Conservation (phyloP, 78 protist genomes). For the Dictyostelium firmibasis region DNA sequence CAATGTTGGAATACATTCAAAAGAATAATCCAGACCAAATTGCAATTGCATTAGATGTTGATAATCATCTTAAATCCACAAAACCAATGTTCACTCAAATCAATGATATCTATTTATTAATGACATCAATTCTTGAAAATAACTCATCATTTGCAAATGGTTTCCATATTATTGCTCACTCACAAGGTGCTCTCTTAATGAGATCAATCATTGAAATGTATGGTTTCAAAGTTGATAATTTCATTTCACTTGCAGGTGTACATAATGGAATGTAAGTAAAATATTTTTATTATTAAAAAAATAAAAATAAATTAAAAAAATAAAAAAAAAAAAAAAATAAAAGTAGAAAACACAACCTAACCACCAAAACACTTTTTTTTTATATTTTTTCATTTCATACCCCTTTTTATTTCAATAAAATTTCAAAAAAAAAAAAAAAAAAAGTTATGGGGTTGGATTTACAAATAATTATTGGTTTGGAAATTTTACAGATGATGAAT, state of each 20-base stretch:
- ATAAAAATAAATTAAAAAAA: too few relatives aligned
- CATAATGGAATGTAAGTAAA: slow-evolving; percentile 63
- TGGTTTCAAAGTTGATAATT: slow-evolving; percentile 37
- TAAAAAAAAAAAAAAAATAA: background rate
- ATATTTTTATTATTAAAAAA: background rate
- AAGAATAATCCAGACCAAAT: slow-evolving; percentile 38
- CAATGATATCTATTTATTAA: slow-evolving; percentile 12
- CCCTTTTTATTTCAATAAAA: background rate
- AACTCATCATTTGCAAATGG: slow-evolving; percentile 22
- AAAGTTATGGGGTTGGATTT: slow-evolving; percentile 25
- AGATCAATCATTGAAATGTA: slow-evolving; percentile 17
- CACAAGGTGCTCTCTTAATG: slow-evolving; percentile 55
- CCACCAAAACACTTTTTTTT: too few relatives aligned
- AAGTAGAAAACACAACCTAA: too few relatives aligned
- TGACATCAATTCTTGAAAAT: background rate
- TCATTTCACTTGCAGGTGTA: slow-evolving; percentile 59
- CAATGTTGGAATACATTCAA: background rate
- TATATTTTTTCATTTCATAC: background rate
- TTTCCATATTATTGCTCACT: slow-evolving; percentile 42
- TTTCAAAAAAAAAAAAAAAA: background rate
- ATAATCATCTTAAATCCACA: slow-evolving; percentile 19
- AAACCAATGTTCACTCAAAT: slow-evolving; percentile 21
- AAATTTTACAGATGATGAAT: slow-evolving; percentile 16
- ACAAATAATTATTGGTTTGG: background rate
- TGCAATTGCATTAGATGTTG: slow-evolving; percentile 36